Base-by-base conservation (phyloP, 208 protist genomes). In the Herpetomonas tarakana region DNA sequence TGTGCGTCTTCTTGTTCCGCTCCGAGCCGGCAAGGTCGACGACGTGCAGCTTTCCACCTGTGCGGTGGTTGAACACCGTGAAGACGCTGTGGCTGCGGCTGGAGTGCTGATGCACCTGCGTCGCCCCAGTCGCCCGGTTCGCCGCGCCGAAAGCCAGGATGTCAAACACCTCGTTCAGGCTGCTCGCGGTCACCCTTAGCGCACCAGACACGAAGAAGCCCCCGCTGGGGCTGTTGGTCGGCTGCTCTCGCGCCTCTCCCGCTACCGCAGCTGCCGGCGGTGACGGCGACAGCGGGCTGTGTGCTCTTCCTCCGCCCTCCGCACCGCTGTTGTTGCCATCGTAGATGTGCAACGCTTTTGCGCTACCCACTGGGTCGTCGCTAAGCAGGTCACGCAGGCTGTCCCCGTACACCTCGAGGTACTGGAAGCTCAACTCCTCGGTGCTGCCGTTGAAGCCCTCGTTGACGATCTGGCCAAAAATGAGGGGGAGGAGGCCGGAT, bases 351-450 rank as follows among this genome's bases (percentile, higher is more conserved):
- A 87, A 52, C 4, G 57, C 53, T 29, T 78, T 78, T 4, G 62
- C 27, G 21, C 65, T 75, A 7, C 25, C 65, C 2, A 49, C 25
- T 16, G 78, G 62, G 58, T 83, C 62, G 22, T 61, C 68, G 1
- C 68, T 65, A 0, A 98, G 70, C 1, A 98, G 68, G 60, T 98
- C 96, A 14, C 86, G 82, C 3, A 98, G 65, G n/a, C 59, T 63
- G 46, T 98, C 96, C 39, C 96, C 94, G 71, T 98, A 97, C 25
- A 98, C 94, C 65, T 98, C 93, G 3, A 98, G 65, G 66, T 87
- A 97, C 31, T 94, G 92, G 49, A 92, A 85, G 47, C 62, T 74
- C 31, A 97, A 61, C 3, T 52, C 24, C 6, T 71, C 65, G 18
- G 85, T 71, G 14, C 38, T 39, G 39, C 75, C 68, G 35, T 70